These are phyloP conservation scores for Acer negundo DNA, from an alignment of 345 rosid species.

Conservation along the genomic window DNA sequence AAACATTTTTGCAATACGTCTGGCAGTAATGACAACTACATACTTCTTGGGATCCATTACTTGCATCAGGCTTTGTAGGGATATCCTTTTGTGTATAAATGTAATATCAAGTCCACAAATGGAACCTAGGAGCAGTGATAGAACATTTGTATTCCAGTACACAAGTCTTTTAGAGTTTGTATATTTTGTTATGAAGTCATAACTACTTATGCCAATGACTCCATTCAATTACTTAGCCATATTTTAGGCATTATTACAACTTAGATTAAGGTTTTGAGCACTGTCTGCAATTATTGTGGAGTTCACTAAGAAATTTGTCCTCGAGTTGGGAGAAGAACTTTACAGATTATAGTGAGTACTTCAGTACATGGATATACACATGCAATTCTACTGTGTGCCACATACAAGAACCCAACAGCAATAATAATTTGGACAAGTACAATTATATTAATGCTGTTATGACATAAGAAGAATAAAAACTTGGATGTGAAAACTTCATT, in stretches of 20 bases:
- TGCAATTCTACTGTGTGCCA: neutral
- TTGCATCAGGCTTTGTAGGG: neutral
- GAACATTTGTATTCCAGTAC: neutral
- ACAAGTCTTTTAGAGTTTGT: neutral
- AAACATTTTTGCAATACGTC: neutral
- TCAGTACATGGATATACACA: neutral
- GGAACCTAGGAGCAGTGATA: neutral
- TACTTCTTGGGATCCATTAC: neutral
- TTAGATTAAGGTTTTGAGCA: neutral
- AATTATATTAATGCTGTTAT: neutral
- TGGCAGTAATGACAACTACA: neutral
- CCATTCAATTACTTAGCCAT: neutral
- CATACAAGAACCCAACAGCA: neutral
- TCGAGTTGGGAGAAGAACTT: neutral
- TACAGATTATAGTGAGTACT: neutral
- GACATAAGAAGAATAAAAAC: neutral
- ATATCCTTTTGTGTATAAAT: neutral
- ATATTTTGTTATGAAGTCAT: neutral
- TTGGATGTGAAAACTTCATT: neutral
- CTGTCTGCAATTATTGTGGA: neutral
- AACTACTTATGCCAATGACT: neutral
- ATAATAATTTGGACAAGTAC: neutral
- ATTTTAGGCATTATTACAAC: constrained; percentile 2
- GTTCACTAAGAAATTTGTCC: neutral
- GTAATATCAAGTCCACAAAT: neutral